Percentiles rank a stretch among this genome's conserved stretches.
Evolutionary conservation across 371 early-diverging fungal genomes (phyloP).

Genomic region (Umbelopsis sp.): DNA sequence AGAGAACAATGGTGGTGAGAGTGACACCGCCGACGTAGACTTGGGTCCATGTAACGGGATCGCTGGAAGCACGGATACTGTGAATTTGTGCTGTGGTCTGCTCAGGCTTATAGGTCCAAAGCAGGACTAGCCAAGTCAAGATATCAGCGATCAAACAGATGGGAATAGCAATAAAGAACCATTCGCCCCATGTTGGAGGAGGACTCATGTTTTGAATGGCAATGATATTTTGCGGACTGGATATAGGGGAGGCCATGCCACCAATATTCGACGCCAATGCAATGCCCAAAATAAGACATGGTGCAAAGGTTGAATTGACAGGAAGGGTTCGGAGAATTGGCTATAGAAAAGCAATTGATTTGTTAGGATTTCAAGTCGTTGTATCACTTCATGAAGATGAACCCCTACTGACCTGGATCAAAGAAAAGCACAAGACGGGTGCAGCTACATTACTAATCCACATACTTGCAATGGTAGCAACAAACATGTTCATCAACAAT

Average conservation of each 20-base stretch:
- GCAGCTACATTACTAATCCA: slow-evolving; percentile 98
- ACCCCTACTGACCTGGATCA: slow-evolving; percentile 70
- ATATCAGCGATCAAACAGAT: slow-evolving; percentile 66
- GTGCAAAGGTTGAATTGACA: slow-evolving; percentile 64
- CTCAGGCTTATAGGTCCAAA: slow-evolving; percentile 67
- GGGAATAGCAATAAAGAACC: slow-evolving; percentile 67
- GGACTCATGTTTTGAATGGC: slow-evolving; percentile 78
- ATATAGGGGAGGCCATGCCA: slow-evolving; percentile 87
- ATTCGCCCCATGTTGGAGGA: slow-evolving; percentile 69
- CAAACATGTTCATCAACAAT: slow-evolving; percentile 91
- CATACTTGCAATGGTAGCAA: slow-evolving; percentile 94
- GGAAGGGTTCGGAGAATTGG: slow-evolving; percentile 80
- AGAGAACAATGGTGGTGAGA: slow-evolving; percentile 75
- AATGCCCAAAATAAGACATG: slow-evolving; percentile 78
- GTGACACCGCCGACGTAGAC: slow-evolving; percentile 66
- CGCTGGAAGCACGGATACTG: slow-evolving; percentile 57
- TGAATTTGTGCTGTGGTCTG: slow-evolving; percentile 60
- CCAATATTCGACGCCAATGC: slow-evolving; percentile 85
- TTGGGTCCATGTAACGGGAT: slow-evolving; percentile 65
- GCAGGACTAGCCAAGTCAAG: slow-evolving; percentile 68
- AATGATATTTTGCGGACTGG: slow-evolving; percentile 82
- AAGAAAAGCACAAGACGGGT: slow-evolving; percentile 94
- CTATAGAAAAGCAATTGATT: slow-evolving; percentile 27
- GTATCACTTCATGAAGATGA: too few relatives aligned
- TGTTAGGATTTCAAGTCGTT: neutral